Evolutionary conservation across 2,329 filamentous ascomycete species (phyloP).

Genomic region (Trichophyton benhamiae): DNA sequence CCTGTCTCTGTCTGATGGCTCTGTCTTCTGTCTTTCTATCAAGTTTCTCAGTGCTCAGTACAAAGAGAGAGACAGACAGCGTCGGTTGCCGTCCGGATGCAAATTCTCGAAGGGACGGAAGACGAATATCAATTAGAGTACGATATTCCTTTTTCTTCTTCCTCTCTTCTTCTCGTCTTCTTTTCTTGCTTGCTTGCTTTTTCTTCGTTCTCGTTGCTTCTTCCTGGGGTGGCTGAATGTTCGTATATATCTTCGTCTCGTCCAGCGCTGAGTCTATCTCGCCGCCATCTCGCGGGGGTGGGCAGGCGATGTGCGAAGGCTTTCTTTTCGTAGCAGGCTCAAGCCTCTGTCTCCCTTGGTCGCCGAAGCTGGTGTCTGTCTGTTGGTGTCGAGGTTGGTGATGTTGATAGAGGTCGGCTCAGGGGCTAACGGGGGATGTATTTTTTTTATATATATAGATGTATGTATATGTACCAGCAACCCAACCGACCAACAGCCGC

Average conservation of each 20-base stretch:
- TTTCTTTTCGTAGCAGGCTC: background rate
- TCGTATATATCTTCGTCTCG: background rate
- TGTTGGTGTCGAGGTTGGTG: background rate
- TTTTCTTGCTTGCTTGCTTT: background rate
- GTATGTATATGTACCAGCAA: background rate
- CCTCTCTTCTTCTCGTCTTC: background rate
- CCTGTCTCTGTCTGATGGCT: no score
- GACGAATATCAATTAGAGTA: background rate
- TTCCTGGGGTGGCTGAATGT: conserved; percentile 1
- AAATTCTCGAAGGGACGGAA: background rate
- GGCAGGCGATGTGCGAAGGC: background rate
- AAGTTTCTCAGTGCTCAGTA: background rate
- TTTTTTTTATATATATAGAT: background rate
- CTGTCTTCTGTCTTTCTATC: no score
- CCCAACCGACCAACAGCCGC: background rate
- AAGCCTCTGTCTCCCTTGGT: no score
- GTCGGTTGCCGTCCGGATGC: background rate
- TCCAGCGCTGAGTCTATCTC: background rate
- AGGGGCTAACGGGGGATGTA: background rate
- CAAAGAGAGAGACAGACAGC: background rate
- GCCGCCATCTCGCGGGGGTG: background rate
- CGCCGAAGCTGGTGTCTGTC: background rate
- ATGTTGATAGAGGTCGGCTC: background rate
- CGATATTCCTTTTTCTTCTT: background rate
- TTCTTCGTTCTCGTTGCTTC: background rate